Evolutionary conservation across 306 rosid genomes (phyloP).

Genomic region (Trifolium fragiferum): DNA sequence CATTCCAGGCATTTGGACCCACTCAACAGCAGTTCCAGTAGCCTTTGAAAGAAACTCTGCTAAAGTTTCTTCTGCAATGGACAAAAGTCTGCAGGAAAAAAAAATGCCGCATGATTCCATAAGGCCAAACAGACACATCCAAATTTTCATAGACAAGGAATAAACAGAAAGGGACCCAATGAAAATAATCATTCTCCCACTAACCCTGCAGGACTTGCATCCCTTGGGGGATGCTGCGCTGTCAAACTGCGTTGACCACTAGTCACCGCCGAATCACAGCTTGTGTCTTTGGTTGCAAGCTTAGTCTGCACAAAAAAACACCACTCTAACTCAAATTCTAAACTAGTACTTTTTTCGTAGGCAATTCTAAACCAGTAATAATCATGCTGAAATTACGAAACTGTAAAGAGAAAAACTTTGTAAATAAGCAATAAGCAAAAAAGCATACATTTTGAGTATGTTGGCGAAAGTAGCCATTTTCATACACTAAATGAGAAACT

Average conservation of each 20-base stretch:
- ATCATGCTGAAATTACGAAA: neutral
- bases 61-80: constrained; percentile 99
- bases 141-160: constrained; percentile 45
- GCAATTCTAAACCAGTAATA: neutral
- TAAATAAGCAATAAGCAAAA: neutral
- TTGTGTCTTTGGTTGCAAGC: constrained; percentile 89
- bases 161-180: constrained; percentile 61
- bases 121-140: constrained; percentile 51
- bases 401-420: neutral
- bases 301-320: constrained; percentile 60
- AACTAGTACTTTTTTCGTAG: neutral
- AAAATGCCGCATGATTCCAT: constrained; percentile 42
- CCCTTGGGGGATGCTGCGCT: constrained; percentile 94
- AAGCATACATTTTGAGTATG: constrained; percentile 74
- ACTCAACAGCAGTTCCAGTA: constrained; percentile 99
- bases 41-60: constrained; percentile 99
- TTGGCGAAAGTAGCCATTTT: constrained; percentile 96
- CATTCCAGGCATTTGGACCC: constrained; percentile 99
- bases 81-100: constrained; percentile 75
- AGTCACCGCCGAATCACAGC: constrained; percentile 94
- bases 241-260: constrained; percentile 96
- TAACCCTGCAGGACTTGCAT: constrained; percentile 99
- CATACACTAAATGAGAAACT: constrained; percentile 93
- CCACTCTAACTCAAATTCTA: constrained; percentile 34
- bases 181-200: constrained; percentile 58